phyloP scores from a whole-genome alignment of 2,329 filamentous ascomycete species.

The Penicillium sclerotiorum region DNA sequence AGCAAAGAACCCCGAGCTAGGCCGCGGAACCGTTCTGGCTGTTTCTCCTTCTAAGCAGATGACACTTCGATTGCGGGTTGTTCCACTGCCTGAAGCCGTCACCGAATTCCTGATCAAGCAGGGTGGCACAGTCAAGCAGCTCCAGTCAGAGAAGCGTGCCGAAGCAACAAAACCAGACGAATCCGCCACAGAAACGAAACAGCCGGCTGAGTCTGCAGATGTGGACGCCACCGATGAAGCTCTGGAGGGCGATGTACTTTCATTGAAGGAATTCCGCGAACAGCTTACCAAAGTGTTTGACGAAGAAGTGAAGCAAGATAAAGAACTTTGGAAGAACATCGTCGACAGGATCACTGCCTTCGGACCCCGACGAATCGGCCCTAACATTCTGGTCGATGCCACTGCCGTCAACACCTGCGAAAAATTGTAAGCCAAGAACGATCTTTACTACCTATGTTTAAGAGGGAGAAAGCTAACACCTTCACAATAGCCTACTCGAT shows the following conservation, averaged over 20 bases:
- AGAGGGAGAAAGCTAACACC: conserved; percentile 8
- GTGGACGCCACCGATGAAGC: conserved; percentile 56
- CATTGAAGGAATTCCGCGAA: conserved; percentile 73
- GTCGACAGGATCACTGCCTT: conserved; percentile 87
- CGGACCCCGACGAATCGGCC: conserved; percentile 79
- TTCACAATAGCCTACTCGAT: conserved; percentile 39
- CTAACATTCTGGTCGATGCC: conserved; percentile 85
- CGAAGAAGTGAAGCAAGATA: conserved; percentile 68
- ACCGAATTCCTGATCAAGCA: conserved; percentile 87
- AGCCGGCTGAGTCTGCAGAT: conserved; percentile 51
- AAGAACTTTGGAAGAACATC: conserved; percentile 74
- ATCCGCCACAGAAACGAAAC: conserved; percentile 43
- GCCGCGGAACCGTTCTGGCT: conserved; percentile 75
- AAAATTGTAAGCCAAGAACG: conserved; percentile 62
- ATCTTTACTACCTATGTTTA: no score
- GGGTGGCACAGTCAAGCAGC: conserved; percentile 71
- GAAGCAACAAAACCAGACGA: conserved; percentile 42
- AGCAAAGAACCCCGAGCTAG: conserved; percentile 80
- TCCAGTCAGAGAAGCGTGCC: conserved; percentile 71
- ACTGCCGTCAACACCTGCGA: conserved; percentile 72
- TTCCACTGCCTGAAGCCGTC: conserved; percentile 74
- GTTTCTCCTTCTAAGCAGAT: conserved; percentile 85
- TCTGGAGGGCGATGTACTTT: conserved; percentile 64
- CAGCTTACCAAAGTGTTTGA: conserved; percentile 69
- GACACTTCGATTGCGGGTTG: conserved; percentile 72